These are phyloP conservation scores for Hygrophila difformis DNA, from an alignment of 257 asterid genomes.

Conservation along the genomic window DNA sequence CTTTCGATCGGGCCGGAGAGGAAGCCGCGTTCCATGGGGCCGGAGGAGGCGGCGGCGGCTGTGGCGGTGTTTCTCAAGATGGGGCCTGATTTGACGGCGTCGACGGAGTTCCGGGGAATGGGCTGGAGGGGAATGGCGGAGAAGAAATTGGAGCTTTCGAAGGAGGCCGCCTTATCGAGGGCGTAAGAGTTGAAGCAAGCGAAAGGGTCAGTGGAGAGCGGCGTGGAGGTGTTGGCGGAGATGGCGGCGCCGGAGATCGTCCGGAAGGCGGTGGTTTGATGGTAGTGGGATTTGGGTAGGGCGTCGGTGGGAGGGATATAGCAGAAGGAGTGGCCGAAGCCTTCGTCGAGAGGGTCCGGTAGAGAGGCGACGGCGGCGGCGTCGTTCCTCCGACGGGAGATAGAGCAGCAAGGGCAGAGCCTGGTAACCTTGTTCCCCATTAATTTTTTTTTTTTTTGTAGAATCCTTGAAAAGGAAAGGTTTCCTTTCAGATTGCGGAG, in stretches of 20 bases:
- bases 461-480: no score
- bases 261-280: constrained; percentile 31
- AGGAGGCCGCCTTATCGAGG: constrained; percentile 55
- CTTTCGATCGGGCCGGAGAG: constrained; percentile 94
- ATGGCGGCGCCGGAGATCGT: constrained; percentile 78
- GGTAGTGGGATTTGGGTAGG: constrained; percentile 24
- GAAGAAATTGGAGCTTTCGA: constrained; percentile 57
- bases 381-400: constrained; percentile 50
- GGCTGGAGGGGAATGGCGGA: constrained; percentile 71
- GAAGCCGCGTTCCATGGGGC: constrained; percentile 75
- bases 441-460: neutral
- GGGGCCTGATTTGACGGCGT: constrained; percentile 62
- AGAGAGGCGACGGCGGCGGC: constrained; percentile 21
- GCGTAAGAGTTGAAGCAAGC: constrained; percentile 17
- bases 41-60: constrained; percentile 47
- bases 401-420: constrained; percentile 44
- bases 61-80: constrained; percentile 35
- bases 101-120: constrained; percentile 32
- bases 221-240: constrained; percentile 64
- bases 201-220: constrained; percentile 47
- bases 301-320: constrained; percentile 59
- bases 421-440: constrained; percentile 64
- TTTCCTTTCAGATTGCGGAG: no score
- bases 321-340: constrained; percentile 71
- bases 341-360: constrained; percentile 63